Evolutionary conservation across 2,329 filamentous ascomycete genomes (phyloP), one percentile per base, ranked within the genome.

Genomic region (Elsinoe ampelina): DNA sequence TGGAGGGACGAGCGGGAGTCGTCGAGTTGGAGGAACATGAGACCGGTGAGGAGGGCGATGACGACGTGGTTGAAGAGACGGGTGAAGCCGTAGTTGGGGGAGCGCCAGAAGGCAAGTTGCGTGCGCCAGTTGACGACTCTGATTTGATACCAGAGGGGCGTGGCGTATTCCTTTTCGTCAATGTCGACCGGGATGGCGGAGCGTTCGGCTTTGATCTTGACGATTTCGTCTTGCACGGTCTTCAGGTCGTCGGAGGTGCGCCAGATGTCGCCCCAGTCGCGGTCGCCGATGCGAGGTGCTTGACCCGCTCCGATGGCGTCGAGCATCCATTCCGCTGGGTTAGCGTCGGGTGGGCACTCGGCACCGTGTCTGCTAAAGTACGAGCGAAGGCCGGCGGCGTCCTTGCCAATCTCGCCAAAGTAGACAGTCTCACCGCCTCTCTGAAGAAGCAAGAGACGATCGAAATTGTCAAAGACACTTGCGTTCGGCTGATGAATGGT

Each of bases 81-180:
- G 0, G 89, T 95, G 70, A 95, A 93, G 54, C 89, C 84, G 68
- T 95, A 95, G 73, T 95, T 90, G 35, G 87, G 87, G 1, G 86
- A 87, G 41, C 90, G 80, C 88, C 88, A 95, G 75, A 87, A 92
- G 0, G 87, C 80, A 2, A 89, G 75, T 68, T 89, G 86, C 61
- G 85, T 89, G 58, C 91, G 83, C 58, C 74, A 77, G 63, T 83
- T 79, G 30, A 95, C 89, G 2, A 87, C 72, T 70, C 82, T 85
- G 69, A 95, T 80, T 75, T 95, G 91, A 68, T 90, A 87, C 72
- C 73, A 75, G 7, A 90, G 71, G 0, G 91, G 87, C 0, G 89
- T 91, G 0, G 91, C 91, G 64, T 87, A 95, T 70, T 95, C 89
- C 64, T 80, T 83, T 61, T 90, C 81, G 4, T 80, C 71, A 0